A percentile compares a stretch with the other conserved stretches of the same genome.
These are phyloP conservation scores for Colletotrichum sidae DNA, from an alignment of 2,329 filamentous ascomycete genomes.

Conservation along the genomic window DNA sequence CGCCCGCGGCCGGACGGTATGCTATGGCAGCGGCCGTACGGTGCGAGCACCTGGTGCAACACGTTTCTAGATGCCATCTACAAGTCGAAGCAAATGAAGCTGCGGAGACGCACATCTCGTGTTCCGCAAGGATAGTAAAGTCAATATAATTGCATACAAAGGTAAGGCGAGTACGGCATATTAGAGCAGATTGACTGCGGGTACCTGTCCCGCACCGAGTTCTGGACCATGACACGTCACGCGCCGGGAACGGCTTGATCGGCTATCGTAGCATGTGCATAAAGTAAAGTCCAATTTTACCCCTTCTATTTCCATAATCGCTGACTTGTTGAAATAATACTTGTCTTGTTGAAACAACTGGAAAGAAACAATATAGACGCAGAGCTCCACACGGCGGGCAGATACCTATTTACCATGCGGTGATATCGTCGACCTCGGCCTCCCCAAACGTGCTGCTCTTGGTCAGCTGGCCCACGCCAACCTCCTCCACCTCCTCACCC, in stretches of 20 bases:
- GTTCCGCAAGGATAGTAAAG: no score
- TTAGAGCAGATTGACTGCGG: background rate
- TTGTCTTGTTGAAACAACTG: conserved; percentile 27
- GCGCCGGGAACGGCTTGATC: background rate
- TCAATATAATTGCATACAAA: no score
- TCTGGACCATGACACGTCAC: conserved; percentile 7
- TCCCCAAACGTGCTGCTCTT: conserved; percentile 96
- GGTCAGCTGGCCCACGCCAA: conserved; percentile 71
- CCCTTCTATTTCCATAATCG: conserved; percentile 27
- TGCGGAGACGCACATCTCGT: no score
- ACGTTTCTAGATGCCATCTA: no score
- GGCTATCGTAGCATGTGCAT: background rate
- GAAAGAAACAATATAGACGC: background rate
- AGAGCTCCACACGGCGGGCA: background rate
- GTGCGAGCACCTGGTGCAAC: no score
- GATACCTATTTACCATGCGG: conserved; percentile 76
- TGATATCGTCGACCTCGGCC: conserved; percentile 96
- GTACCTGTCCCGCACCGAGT: conserved; percentile 15
- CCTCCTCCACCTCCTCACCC: conserved; percentile 58
- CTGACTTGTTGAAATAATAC: conserved; percentile 36
- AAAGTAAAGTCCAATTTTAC: background rate
- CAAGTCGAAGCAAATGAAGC: no score
- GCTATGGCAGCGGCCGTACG: no score
- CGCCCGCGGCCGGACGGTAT: no score
- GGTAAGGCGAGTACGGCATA: no score